Conservation (phyloP, 1,284 basidiomycete species). For the Microbotryomycetes sp. region DNA sequence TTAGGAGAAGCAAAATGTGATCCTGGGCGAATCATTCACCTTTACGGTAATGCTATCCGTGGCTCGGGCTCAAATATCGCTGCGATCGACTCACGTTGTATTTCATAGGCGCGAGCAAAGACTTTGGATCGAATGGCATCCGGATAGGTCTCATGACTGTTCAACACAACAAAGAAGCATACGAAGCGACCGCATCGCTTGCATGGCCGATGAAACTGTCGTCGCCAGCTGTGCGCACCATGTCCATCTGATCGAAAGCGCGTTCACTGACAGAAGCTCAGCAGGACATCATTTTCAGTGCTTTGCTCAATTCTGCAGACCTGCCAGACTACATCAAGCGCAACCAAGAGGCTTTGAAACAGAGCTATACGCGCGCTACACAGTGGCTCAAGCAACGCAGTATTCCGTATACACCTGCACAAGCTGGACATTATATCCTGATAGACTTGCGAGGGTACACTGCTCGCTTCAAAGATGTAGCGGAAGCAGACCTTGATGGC, state of each 20-base stretch:
- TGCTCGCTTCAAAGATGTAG: background rate
- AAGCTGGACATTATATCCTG: slow-evolving; percentile 30
- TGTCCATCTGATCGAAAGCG: no score
- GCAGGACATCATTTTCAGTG: slow-evolving; percentile 27
- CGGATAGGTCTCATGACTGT: slow-evolving; percentile 42
- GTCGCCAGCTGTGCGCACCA: slow-evolving; percentile 17
- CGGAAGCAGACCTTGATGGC: background rate
- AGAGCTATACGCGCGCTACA: slow-evolving; percentile 24
- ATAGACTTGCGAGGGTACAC: slow-evolving; percentile 19
- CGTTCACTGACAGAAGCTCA: no score
- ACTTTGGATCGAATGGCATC: slow-evolving; percentile 46
- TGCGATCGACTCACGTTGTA: no score
- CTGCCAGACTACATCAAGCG: slow-evolving; percentile 11
- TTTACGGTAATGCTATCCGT: slow-evolving; percentile 25
- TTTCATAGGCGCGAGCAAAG: slow-evolving; percentile 41
- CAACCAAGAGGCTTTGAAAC: slow-evolving; percentile 15
- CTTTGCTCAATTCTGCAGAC: slow-evolving; percentile 12
- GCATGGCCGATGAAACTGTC: slow-evolving; percentile 31
- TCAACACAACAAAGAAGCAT: slow-evolving; percentile 42
- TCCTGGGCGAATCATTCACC: slow-evolving; percentile 40
- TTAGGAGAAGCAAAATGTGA: slow-evolving; percentile 35
- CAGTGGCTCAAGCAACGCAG: slow-evolving; percentile 19
- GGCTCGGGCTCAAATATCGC: no score
- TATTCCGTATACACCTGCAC: slow-evolving; percentile 18
- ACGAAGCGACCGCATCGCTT: slow-evolving; percentile 12